Evolutionary conservation across 129 eudicot species (phyloP).

Genomic region (Mikania micrantha): DNA sequence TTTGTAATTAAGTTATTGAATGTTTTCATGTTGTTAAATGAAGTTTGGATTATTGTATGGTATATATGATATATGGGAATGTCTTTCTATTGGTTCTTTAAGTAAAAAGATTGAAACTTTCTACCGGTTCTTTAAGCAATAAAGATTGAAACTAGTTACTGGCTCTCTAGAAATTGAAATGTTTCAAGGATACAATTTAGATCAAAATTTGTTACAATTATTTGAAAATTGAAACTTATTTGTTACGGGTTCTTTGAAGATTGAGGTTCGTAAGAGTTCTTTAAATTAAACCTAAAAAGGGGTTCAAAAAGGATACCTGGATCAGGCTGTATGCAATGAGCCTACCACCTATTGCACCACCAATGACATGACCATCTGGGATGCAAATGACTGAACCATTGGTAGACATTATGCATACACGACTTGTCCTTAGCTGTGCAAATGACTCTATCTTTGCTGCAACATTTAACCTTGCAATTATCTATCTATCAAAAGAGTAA

Average conservation of each 20-base stretch:
- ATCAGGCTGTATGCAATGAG: conserved; percentile 69
- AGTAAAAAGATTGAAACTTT: too few relatives aligned
- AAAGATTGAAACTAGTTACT: too few relatives aligned
- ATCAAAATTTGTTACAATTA: too few relatives aligned
- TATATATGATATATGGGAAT: neutral
- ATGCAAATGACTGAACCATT: conserved; percentile 67
- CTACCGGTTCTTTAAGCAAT: too few relatives aligned
- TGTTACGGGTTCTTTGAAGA: too few relatives aligned
- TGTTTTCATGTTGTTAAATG: conserved; percentile 1
- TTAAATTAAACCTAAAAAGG: neutral
- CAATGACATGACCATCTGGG: conserved; percentile 77
- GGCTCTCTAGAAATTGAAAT: too few relatives aligned
- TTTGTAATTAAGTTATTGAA: conserved; percentile 20
- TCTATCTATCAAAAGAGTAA: too few relatives aligned
- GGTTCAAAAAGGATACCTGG: conserved; percentile 44
- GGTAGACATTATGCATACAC: conserved; percentile 67
- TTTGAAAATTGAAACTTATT: too few relatives aligned
- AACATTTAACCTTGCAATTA: neutral
- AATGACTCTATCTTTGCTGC: conserved; percentile 62
- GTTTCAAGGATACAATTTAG: too few relatives aligned
- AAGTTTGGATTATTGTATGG: conserved; percentile 10
- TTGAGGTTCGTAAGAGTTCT: too few relatives aligned
- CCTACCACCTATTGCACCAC: conserved; percentile 77
- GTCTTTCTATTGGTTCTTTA: too few relatives aligned
- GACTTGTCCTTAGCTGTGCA: conserved; percentile 71